Base-by-base conservation (phyloP, 169 alveolate genomes). In the Toxoplasma gondii region DNA sequence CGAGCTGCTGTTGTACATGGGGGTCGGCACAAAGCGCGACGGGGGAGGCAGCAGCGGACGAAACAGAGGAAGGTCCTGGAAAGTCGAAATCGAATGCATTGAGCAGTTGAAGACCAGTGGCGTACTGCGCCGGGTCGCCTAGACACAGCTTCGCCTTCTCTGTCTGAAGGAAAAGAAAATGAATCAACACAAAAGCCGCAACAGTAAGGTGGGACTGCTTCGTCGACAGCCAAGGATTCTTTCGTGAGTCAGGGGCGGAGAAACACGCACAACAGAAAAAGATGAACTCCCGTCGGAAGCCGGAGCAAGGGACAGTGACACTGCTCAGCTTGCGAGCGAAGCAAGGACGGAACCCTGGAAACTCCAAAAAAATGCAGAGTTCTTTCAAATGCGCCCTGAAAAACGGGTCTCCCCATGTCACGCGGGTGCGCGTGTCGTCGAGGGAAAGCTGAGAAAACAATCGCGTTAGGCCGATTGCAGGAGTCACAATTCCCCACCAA, bases 111-210 rank as follows among this genome's bases (percentile, higher is more conserved):
- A 88, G 81, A 0, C 93, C 93, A 7, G 93, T 39, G 29, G 22
- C 82, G 17, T 54, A 88, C 58, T 88, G 93, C 9, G 93, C 16
- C 19, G 93, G 84, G 36, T 88, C 93, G 38, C 45, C 93, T 24
- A 88, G 82, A 39, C 93, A 88, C 58, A 88, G 84, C 74, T 88
- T 88, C 67, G 84, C 93, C 34, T 88, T 88, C 64, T 88, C 93
- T 54, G 74, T 54, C 93, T 88, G 93, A 36, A 82, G 12, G 53
- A 36, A 19, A 4, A n/a, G 10, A 12, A 44, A 19, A 78, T 17
- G 86, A 34, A 78, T 78, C 12, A 78, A 19, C 22, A 78, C 22
- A 78, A 34, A 78, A 78, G 12, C 34, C 44, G 16, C 41, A 17
- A n/a, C 41, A 19, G 44, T 27, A 12, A 12, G 41, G 86, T 19